Base-by-base conservation (phyloP, 2,329 filamentous ascomycete species). In the Nemania serpens region DNA sequence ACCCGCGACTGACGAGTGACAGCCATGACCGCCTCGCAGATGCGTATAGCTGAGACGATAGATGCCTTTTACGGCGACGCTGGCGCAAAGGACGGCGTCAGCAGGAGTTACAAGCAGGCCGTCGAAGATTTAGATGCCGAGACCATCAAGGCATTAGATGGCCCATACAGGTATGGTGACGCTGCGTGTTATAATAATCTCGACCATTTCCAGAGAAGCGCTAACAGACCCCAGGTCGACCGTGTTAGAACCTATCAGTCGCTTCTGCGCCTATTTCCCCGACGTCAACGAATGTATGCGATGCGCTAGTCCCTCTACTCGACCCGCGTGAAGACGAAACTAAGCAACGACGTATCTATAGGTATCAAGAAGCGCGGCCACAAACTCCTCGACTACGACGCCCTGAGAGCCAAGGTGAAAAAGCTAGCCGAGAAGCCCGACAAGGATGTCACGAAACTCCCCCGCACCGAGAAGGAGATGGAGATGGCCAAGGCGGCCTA, bases 1-100 rank as follows among this genome's bases (percentile, higher is more conserved):
- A 22, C 33, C 68, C 93, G 94, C 95, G 69, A 57, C 63, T 66
- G 36, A 66, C 55, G 13, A 18, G 41, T 15, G 7, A n/a, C 12
- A 66, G 63, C 63, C 20, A 99, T 99, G 95, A 99, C 95, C 15
- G 94, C 95, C 54, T 97, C 93, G 55, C 95, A 99, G 79, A 98
- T 99, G 94, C 90, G 94, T 74, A 98, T 99, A 76, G 95, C 95
- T 67, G 95, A 99, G 78, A 99, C 95, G 18, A 99, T 99, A 77
- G 95, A 99, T 79, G 95, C 95, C 42, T 99, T 99, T 78, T 99
- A 99, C 79, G 95, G 95, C 58, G 95, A 99, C 75, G 89, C 93
- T 1, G 96, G 96, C 53, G 93, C 95, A 52, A 91, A 88, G 71
- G 96, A 99, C 75, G 95, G 95, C 58, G 95, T 99, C 61, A 96